Evolutionary conservation across 73 alveolate species (phyloP), one percentile per base, ranked within the genome.

Genomic region (Stentor coeruleus): DNA sequence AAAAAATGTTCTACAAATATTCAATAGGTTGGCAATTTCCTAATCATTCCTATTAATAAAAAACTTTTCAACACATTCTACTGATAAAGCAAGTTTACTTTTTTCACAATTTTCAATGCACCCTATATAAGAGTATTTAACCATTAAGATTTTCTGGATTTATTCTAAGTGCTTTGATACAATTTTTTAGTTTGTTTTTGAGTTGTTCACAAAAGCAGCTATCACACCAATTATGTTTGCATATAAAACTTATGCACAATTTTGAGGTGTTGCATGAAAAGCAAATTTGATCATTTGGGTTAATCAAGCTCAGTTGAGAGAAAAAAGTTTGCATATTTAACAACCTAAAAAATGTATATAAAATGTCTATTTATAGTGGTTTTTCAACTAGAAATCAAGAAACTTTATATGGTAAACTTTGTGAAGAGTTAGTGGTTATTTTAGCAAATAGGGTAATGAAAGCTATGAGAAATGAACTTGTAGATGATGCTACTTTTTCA

Each of bases 351-450:
- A n/a, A n/a, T n/a, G n/a, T n/a, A 49, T 49, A 49, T 6, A 49
- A 66, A 33, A 66, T 66, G 79, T 66, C 79, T 20, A 31, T 66
- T 66, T 66, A 66, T 33, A 66, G 79, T 33, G 79, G 79, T 1
- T 66, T 66, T 31, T 20, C 40, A 37, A 66, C 79, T 20, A 20
- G 79, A 66, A 20, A 20, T 1, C 79, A 66, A 66, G 79, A 66
- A 66, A 66, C 79, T 66, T 33, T 31, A 26, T 66, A 66, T 66
- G 79, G 79, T 2, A 66, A 31, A 31, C 41, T 66, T 20, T 66
- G 79, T 40, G 79, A 66, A 66, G 37, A 20, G 42, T 40, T 66
- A 15, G 37, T 66, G 49, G 37, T 31, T 26, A 66, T 31, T 33
- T 33, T 66, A 20, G n/a, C 79, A 20, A 66, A 66, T 66, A 14